phyloP scores from a whole-genome alignment of 2,329 filamentous ascomycete species.

The Metarhizium guizhouense region DNA sequence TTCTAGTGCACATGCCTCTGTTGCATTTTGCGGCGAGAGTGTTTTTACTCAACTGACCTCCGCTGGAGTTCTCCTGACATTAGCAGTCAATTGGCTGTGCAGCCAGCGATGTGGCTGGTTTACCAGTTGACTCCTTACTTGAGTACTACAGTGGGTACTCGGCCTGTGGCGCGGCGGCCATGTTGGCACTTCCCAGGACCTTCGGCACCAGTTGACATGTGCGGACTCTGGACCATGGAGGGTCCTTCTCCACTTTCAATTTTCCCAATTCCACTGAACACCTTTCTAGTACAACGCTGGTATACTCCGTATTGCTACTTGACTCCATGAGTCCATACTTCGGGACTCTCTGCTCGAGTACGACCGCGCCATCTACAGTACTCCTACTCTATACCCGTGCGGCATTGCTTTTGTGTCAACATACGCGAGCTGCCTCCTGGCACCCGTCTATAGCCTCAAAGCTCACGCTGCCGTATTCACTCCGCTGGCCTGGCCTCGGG shows the following conservation, averaged over 20 bases:
- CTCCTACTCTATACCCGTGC: not conserved
- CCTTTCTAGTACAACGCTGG: not conserved
- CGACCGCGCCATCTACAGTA: too few relatives aligned
- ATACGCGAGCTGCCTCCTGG: not conserved
- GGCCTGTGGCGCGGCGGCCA: not conserved
- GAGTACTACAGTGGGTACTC: too few relatives aligned
- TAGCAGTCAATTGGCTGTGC: not conserved
- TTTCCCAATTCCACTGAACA: not conserved
- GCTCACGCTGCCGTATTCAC: not conserved
- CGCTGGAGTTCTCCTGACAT: not conserved
- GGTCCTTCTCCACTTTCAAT: slow-evolving; percentile 1
- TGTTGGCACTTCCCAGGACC: not conserved
- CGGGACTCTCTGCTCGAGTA: not conserved
- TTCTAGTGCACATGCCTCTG: too few relatives aligned
- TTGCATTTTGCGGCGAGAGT: too few relatives aligned
- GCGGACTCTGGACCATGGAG: not conserved
- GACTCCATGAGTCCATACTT: not conserved
- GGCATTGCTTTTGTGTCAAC: not conserved
- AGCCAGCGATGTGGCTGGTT: too few relatives aligned
- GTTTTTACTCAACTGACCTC: too few relatives aligned
- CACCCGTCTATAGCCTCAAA: not conserved
- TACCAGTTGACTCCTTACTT: too few relatives aligned
- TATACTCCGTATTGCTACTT: too few relatives aligned
- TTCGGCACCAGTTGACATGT: not conserved
- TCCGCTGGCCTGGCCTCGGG: not conserved